These are phyloP conservation scores for Albugo laibachii DNA, from an alignment of 352 stramenopile genomes.

Conservation along the genomic window DNA sequence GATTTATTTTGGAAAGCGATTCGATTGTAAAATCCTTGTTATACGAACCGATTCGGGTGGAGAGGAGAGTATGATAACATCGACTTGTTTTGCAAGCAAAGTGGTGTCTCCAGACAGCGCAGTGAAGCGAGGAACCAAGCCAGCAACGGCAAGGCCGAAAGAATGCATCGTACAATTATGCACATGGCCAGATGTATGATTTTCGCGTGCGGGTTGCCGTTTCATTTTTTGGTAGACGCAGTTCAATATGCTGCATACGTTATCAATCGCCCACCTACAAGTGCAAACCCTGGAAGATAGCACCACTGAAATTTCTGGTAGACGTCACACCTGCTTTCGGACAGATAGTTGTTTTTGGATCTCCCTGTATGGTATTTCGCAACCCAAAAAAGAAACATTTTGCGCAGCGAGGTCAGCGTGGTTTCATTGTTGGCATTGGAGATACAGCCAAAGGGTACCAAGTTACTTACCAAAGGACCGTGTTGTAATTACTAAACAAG, in stretches of 20 bases:
- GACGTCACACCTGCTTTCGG: not conserved
- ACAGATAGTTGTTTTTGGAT: conserved; percentile 4
- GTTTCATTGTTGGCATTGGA: conserved; percentile 5
- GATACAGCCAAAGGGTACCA: conserved; percentile 7
- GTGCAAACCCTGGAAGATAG: not conserved
- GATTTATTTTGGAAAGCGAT: not conserved
- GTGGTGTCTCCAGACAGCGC: conserved; percentile 8
- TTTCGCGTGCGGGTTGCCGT: conserved; percentile 9
- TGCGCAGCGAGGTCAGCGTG: not conserved
- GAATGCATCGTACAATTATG: conserved; percentile 14
- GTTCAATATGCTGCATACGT: not conserved
- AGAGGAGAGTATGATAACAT: not conserved
- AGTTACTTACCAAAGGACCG: not conserved
- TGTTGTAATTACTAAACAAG: not conserved
- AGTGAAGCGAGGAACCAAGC: conserved; percentile 11
- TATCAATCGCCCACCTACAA: not conserved
- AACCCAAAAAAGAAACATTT: not conserved
- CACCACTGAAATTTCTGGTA: conserved; percentile 4
- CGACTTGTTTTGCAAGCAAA: conserved; percentile 12
- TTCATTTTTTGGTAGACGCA: conserved; percentile 4
- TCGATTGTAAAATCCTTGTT: not conserved
- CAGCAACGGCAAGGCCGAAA: conserved; percentile 13
- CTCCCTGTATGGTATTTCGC: conserved; percentile 2
- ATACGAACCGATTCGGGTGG: not conserved
- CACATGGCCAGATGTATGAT: conserved; percentile 16